Conservation (phyloP, 495 filamentous ascomycete species). For the Xylaria castorea region DNA sequence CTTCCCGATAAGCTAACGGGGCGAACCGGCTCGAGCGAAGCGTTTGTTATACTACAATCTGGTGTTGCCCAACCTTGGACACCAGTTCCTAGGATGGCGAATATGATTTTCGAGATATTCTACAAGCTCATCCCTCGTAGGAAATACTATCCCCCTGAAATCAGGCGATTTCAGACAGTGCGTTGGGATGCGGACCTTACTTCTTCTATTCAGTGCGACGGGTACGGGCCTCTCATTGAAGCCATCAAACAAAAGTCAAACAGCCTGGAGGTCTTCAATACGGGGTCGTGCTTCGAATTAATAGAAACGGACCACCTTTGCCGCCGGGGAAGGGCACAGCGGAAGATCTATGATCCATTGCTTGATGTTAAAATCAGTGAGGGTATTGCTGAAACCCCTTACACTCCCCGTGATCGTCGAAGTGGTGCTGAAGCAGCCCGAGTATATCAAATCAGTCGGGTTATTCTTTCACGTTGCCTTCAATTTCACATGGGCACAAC, state of each 20-base stretch:
- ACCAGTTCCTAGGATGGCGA: conserved; percentile 30
- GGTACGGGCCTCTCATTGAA: conserved; percentile 47
- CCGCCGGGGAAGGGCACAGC: conserved; percentile 44
- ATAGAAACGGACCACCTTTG: conserved; percentile 38
- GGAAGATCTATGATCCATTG: conserved; percentile 49
- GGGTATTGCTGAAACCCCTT: conserved; percentile 18
- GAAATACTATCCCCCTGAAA: conserved; percentile 61
- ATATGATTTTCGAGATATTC: conserved; percentile 36
- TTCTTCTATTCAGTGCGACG: conserved; percentile 61
- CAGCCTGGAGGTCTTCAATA: conserved; percentile 41
- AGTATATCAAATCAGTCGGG: conserved; percentile 42
- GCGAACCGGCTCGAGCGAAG: conserved; percentile 67
- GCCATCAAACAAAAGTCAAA: conserved; percentile 51
- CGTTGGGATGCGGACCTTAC: conserved; percentile 55
- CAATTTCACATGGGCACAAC: conserved; percentile 32
- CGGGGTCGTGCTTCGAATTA: background rate
- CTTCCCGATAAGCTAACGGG: conserved; percentile 64
- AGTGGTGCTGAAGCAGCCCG: conserved; percentile 24
- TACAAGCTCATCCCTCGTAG: conserved; percentile 55
- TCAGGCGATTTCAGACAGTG: conserved; percentile 58
- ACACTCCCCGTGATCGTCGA: conserved; percentile 35
- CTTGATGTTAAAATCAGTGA: conserved; percentile 24
- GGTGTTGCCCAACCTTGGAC: conserved; percentile 54
- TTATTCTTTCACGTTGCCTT: conserved; percentile 38
- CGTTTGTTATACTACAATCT: conserved; percentile 57